Base-by-base conservation (phyloP, 2,329 filamentous ascomycete species). In the Lasiodiplodia citricola region DNA sequence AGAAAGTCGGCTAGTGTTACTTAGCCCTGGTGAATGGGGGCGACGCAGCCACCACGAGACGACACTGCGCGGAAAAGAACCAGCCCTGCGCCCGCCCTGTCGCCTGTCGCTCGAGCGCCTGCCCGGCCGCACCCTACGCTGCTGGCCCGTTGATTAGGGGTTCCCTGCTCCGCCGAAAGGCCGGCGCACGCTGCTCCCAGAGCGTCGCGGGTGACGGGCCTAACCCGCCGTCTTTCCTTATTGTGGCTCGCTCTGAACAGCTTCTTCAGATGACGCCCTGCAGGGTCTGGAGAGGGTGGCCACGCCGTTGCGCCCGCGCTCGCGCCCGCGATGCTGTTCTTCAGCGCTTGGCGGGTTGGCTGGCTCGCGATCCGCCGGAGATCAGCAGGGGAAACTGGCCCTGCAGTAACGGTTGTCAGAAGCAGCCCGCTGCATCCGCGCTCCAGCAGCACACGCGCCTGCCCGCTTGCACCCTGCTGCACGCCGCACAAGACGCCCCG, bases 321-420 rank as follows among this genome's bases (percentile, higher is more conserved):
- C 37, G 37, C 56, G 56, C 56, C 31, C n/a, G 56, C 25, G 31
- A 37, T 23, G 31, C 21, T 25, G 37, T 64, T 64, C 60, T 51
- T 50, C 60, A 64, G 60, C 60, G 28, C n/a, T 50, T 64, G 60
- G 14, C 44, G 21, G 14, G 47, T 31, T 63, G 58, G 58, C 58
- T 37, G 58, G 18, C 18, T 7, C 47, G 44, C 21, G 60, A 64
- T 64, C 60, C 44, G 60, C 60, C 60, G 47, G 44, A 44, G 60
- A 64, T 64, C 60, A 64, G 47, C 60, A 64, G 60, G 60, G 60
- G 60, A 52, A 63, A 50, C 55, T 56, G 25, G 54, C 54, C 54
- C 56, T 44, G 56, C 56, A 60, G 56, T 21, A 23, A 57, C 21
- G 31, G 35, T 28, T 31, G 25, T 10, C 55, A 41, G 55, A 18